These are phyloP conservation scores for Maudiozyma serrabonitensis DNA, from an alignment of 805 yeast species.

Conservation along the genomic window DNA sequence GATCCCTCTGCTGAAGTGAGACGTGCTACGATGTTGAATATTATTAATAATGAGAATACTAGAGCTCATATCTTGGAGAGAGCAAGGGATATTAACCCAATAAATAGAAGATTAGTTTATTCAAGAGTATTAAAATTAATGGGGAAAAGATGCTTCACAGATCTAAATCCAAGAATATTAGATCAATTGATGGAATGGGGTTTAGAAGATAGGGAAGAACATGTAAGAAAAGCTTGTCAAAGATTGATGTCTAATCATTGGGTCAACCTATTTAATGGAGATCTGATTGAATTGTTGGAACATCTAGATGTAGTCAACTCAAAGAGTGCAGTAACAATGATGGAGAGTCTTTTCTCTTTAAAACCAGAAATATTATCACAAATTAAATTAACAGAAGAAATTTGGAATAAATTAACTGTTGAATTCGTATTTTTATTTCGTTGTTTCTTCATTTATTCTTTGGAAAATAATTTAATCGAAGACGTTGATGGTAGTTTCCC, in stretches of 20 bases:
- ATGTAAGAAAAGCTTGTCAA: constrained; percentile 62
- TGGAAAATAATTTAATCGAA: constrained; percentile 40
- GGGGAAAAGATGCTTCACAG: constrained; percentile 44
- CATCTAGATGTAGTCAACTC: constrained; percentile 61
- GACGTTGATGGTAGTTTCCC: constrained; percentile 64
- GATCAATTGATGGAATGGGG: constrained; percentile 77
- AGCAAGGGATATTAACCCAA: constrained; percentile 68
- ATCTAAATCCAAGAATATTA: constrained; percentile 35
- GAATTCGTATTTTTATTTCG: constrained; percentile 69
- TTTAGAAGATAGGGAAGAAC: constrained; percentile 69
- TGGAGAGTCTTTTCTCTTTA: constrained; percentile 50
- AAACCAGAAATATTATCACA: constrained; percentile 54
- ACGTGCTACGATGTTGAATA: constrained; percentile 67
- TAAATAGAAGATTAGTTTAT: constrained; percentile 65
- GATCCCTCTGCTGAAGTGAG: constrained; percentile 87
- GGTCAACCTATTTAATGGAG: constrained; percentile 60
- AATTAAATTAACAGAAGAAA: constrained; percentile 50
- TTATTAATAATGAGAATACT: constrained; percentile 46
- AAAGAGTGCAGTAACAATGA: constrained; percentile 55
- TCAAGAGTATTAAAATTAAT: constrained; percentile 57
- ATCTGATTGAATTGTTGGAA: constrained; percentile 62
- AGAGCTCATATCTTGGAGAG: constrained; percentile 59
- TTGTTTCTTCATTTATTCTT: constrained; percentile 56
- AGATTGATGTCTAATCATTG: constrained; percentile 63
- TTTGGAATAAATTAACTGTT: constrained; percentile 62